Evolutionary conservation across 164 flowering plant species (phyloP), one percentile per base, ranked within the genome.

Genomic region (Protea cynaroides): DNA sequence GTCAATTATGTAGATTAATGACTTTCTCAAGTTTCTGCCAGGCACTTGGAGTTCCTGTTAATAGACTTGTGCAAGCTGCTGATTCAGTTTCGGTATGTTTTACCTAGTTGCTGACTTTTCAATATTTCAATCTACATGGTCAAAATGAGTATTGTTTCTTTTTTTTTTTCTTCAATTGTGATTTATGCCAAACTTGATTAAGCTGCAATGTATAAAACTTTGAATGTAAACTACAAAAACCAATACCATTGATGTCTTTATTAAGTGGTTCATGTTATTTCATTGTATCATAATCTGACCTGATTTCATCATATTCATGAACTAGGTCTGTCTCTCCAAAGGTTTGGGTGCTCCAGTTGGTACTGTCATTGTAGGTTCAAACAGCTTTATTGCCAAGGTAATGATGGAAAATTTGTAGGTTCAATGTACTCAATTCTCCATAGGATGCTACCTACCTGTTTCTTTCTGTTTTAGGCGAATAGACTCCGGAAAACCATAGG

Each of bases 311-410:
- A 40, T 63, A 55, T 69, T 40, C 65, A 57, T 50, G 36, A 68
- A 61, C 23, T 73, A 93, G 98, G 82, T 90, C 11, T 93, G 98
- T 68, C 70, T 93, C 47, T 93, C 98, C 0, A 93, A 90, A 84
- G 98, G 98, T 54, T 65, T 93, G 58, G 98, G 98, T 59, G 96
- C 98, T 67, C 98, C 97, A 49, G 87, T 86, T 68, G 98, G 98
- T 58, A 75, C 89, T 64, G 88, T 84, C 29, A 90, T 93, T 84
- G 94, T 91, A 69, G 97, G 98, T 53, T 86, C 97, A 61, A 71
- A 81, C 70, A 76, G 75, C 77, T 93, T 93, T 73, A 88, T 93
- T 63, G 50, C 78, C 50, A 87, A 79, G 96, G 96, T 90, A 80
- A 29, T 46, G 21, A 24, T 59, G 17, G 1, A 59, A 53, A 15